phyloP scores from a whole-genome alignment of 1,139 yeast species.

The Pichia sp. region DNA sequence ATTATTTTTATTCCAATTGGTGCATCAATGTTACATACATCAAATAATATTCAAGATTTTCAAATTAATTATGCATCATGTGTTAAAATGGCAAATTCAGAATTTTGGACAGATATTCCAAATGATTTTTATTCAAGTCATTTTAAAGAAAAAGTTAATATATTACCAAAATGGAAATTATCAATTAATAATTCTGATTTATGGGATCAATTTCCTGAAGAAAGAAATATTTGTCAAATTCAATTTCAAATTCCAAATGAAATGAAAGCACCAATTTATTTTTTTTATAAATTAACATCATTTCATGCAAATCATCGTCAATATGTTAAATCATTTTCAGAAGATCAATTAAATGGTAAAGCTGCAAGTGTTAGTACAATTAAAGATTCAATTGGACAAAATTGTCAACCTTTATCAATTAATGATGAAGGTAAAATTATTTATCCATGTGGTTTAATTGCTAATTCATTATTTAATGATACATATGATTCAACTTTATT shows the following conservation, averaged over 20 bases:
- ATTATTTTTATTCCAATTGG: constrained; percentile 88
- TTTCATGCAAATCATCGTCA: constrained; percentile 94
- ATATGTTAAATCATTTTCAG: constrained; percentile 84
- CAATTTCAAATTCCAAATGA: constrained; percentile 75
- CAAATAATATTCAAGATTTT: constrained; percentile 70
- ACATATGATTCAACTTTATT: constrained; percentile 49
- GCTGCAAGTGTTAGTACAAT: constrained; percentile 50
- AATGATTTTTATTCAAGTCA: constrained; percentile 44
- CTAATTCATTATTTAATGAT: constrained; percentile 89
- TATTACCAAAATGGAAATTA: constrained; percentile 63
- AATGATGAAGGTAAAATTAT: constrained; percentile 46
- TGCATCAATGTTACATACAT: constrained; percentile 81
- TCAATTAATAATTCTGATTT: constrained; percentile 37
- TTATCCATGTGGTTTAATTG: constrained; percentile 95
- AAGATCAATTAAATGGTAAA: constrained; percentile 80
- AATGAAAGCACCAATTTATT: constrained; percentile 68
- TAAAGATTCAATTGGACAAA: constrained; percentile 68
- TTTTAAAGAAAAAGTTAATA: constrained; percentile 38
- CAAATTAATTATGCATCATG: constrained; percentile 80
- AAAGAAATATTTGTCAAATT: constrained; percentile 61
- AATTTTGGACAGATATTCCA: constrained; percentile 58
- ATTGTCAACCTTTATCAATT: constrained; percentile 76
- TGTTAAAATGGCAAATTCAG: constrained; percentile 47
- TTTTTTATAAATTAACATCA: constrained; percentile 75
- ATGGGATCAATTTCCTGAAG: constrained; percentile 46